Base-by-base conservation (phyloP, 148 eudicot genomes). In the Fagopyrum homotropicum region DNA sequence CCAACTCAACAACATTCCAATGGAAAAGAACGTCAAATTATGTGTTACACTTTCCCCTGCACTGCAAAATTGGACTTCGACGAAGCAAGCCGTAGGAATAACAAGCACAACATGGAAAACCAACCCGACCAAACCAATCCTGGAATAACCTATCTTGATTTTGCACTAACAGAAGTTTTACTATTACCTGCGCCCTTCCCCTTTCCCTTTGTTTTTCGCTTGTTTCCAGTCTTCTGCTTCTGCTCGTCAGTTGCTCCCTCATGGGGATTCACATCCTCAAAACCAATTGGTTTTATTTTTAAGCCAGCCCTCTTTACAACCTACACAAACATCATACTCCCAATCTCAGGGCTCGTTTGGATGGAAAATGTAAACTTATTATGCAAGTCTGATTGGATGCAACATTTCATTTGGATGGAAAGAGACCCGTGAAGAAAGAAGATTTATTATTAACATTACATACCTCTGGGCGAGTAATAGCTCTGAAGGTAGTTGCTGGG, bases 401-500 rank as follows among this genome's bases (percentile, higher is more conserved):
- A 35, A 35, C 40, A 35, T 2, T 35, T 35, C 1, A 35, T 35
- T 35, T 1, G 40, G 40, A 35, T 35, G 40, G 40, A 35, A 35
- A 35, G 26, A 22, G 26, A 22, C 26, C 26, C 26, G 26, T 22
- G 26, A 22, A 22, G 26, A 22, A 35, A 1, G 0, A 1, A 11
- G 16, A 6, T 11, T 63, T 6, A 6, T 40, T 66, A 5, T 12
- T 14, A 35, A 35, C 71, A 29, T 7, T 64, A 85, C 88, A 73
- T 72, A 96, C 99, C 54, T 90, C 98, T 60, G 99, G 99, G 15
- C 91, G 89, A 73, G 77, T 92, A 75, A 96, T 92, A 82, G 87
- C 94, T 72, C 91, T 84, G 78, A 84, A 59, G 46, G 88, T 77
- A 7, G 85, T 84, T 61, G 82, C 86, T 29, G 99, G 99, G 85